Conservation (phyloP, 2,329 filamentous ascomycete species). For the Fusarium camptoceras region DNA sequence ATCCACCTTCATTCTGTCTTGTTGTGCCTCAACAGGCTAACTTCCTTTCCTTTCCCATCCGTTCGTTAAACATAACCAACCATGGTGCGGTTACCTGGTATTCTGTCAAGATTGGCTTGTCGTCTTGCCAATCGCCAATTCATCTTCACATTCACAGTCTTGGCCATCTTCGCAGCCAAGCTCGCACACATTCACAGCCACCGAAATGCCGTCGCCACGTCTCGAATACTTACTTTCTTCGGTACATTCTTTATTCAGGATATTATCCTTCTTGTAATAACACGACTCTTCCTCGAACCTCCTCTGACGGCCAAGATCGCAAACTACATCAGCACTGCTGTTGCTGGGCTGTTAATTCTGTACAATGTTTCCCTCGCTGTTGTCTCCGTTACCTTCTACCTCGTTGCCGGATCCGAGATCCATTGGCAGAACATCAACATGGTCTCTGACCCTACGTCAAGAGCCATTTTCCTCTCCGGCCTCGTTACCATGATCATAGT, state of each 20-base stretch:
- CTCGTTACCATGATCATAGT: constrained; percentile 46
- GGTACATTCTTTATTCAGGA: constrained; percentile 53
- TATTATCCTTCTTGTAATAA: constrained; percentile 46
- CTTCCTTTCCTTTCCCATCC: background rate
- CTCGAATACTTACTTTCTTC: constrained; percentile 47
- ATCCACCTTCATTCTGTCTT: background rate
- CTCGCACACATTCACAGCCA: constrained; percentile 50
- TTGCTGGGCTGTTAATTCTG: constrained; percentile 34
- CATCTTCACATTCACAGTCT: constrained; percentile 48
- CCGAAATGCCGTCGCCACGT: constrained; percentile 45
- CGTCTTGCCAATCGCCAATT: constrained; percentile 49
- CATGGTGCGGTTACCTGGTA: constrained; percentile 12
- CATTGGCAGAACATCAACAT: constrained; percentile 53
- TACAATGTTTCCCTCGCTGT: constrained; percentile 42
- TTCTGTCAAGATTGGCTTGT: constrained; percentile 12
- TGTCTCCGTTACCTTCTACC: constrained; percentile 50
- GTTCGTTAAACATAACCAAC: background rate
- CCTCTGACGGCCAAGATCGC: constrained; percentile 19
- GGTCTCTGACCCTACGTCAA: constrained; percentile 49
- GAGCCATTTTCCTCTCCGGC: constrained; percentile 51
- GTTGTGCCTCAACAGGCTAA: background rate
- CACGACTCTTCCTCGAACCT: constrained; percentile 50
- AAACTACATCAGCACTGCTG: constrained; percentile 23
- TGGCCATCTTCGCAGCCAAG: constrained; percentile 50
- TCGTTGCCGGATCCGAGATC: constrained; percentile 50